Percentiles rank a stretch among this genome's conserved stretches.
Evolutionary conservation across 2,329 filamentous ascomycete species (phyloP).

Genomic region (Truncatella angustata): DNA sequence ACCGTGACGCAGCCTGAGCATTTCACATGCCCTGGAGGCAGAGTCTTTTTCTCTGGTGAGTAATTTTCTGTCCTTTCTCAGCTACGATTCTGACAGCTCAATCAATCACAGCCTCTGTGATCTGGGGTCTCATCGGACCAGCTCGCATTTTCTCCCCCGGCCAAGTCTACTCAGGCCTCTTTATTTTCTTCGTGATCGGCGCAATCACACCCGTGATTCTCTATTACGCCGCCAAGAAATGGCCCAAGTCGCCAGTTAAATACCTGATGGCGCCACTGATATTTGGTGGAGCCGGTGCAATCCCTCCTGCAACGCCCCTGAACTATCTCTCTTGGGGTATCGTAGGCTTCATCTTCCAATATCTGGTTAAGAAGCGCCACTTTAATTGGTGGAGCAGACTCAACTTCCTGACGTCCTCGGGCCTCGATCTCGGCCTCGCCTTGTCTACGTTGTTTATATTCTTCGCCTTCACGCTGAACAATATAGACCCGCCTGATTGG

Average conservation of each 20-base stretch:
- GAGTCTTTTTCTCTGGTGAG: conserved; percentile 61
- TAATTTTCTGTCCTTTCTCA: background rate
- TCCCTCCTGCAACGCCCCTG: conserved; percentile 67
- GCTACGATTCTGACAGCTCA: background rate
- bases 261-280: conserved; percentile 62
- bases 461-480: conserved; percentile 63
- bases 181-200: conserved; percentile 58
- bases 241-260: conserved; percentile 47
- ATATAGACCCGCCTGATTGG: conserved; percentile 63
- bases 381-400: conserved; percentile 72
- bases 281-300: conserved; percentile 56
- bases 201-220: conserved; percentile 51
- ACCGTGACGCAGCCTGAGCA: conserved; percentile 52
- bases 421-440: conserved; percentile 66
- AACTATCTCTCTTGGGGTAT: conserved; percentile 75
- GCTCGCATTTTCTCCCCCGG: conserved; percentile 62
- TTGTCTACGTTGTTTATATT: conserved; percentile 68
- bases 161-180: conserved; percentile 59
- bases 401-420: conserved; percentile 71
- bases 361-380: conserved; percentile 60
- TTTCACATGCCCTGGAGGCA: conserved; percentile 63
- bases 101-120: conserved; percentile 52
- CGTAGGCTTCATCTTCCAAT: conserved; percentile 70
- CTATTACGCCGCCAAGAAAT: conserved; percentile 47
- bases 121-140: conserved; percentile 66